Base-by-base conservation (phyloP, 805 yeast species). In the Starmerella vaccinii region DNA sequence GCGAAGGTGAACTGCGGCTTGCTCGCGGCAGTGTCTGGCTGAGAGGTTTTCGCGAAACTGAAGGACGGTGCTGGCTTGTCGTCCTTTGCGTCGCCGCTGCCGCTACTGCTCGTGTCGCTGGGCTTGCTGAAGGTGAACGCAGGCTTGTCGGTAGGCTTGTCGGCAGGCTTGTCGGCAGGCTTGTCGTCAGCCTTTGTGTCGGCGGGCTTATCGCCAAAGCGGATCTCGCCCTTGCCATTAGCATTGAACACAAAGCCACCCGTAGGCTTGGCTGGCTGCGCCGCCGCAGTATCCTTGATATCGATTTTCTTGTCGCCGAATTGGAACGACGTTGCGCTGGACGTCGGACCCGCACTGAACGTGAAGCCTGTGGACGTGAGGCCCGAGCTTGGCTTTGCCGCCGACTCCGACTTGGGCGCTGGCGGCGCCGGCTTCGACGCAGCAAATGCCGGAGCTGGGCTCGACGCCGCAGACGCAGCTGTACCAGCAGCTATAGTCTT, bases 221-320 rank as follows among this genome's bases (percentile, higher is more conserved):
- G 41, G 47, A 51, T 49, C 40, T 55, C 51, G 23, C 56, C 53
- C 27, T 45, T 16, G 12, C 57, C 56, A 27, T 37, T 44, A 15
- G 57, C 52, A 32, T 55, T 57, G 48, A 55, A 55, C 26, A 49
- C 54, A 24, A 53, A 57, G n/a, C 56, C 55, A 10, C 56, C 53
- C 5, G 59, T 5, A 2, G 54, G 52, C 18, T 35, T 41, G 6
- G 53, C 21, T 19, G 50, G 21, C 22, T 37, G 30, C 37, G 19
- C 37, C 22, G 30, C 24, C 37, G 19, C 37, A 8, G 19, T n/a
- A 18, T 34, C 47, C 27, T 37, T 24, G 34, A 52, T 49, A 18
- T 52, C 53, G 18, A 57, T 53, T 26, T 48, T 47, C 53, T 54
- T 56, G 43, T 51, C 57, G 7, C 61, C 61, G 37, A 59, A 59